Evolutionary conservation across 352 stramenopile species (phyloP), one percentile per base, ranked within the genome.

Genomic region (Pythium dissotocum): DNA sequence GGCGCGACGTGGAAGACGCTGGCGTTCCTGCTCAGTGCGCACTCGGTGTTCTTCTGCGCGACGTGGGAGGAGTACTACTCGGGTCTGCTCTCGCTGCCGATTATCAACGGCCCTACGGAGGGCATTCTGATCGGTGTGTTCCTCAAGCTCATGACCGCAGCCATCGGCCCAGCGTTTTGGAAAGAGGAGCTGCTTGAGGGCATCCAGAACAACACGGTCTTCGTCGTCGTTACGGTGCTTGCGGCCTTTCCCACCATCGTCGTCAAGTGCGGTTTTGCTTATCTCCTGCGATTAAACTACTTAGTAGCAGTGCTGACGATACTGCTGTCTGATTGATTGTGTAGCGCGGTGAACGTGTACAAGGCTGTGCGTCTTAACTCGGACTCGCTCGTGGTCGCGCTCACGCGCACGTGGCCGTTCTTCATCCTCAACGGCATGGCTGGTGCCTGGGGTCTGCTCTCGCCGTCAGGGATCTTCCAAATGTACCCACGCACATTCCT

Each of bases 41-140:
- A 94, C 54, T 80, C 88, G 40, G 83, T 89, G 1, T 96, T 96
- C 63, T 91, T 93, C 61, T 93, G 85, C 44, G 88, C 88, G n/a
- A 96, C 88, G 21, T 96, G 88, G 88, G 88, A 96, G 76, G 88
- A 96, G 78, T 92, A 99, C 80, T 97, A 99, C 82, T 98, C 90
- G 1, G 95, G 96, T 30, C 88, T 92, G 67, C 81, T 99, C 12
- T 85, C 98, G 63, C 78, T 99, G 55, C 97, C 97, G 35, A 82
- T 97, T 35, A 89, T 99, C 66, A 99, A 99, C 79, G 97, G 97
- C 18, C 97, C 97, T 2, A 98, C 83, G 13, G 97, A 99, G 76
- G 97, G 97, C 63, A 90, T 99, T 48, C 69, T 99, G 40, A 90
- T 97, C 55, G 88, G 76, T 2, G 78, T 93, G 53, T 75, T 71